Evolutionary conservation across 2,329 filamentous ascomycete species (phyloP).

Genomic region (Ophiostoma sp.): DNA sequence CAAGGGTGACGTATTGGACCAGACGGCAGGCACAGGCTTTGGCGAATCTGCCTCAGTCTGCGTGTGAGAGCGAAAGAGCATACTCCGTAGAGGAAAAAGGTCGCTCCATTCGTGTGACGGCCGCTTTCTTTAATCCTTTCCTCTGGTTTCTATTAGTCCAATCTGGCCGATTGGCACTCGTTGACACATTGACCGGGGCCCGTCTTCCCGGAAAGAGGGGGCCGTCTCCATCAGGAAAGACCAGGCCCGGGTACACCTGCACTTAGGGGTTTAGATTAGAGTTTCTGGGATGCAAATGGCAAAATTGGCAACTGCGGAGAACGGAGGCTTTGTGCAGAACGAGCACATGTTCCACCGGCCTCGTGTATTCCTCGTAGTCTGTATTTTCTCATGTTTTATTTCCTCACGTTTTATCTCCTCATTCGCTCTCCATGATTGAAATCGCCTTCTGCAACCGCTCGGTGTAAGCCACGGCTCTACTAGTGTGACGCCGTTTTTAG

Average conservation of each 20-base stretch:
- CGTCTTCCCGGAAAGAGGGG: constrained; percentile 9
- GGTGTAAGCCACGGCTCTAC: constrained; percentile 13
- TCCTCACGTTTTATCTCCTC: not conserved
- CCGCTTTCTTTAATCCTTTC: not conserved
- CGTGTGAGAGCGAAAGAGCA: not conserved
- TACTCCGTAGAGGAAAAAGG: constrained; percentile 11
- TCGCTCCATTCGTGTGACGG: not conserved
- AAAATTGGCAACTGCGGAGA: constrained; percentile 6
- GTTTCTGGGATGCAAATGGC: constrained; percentile 15
- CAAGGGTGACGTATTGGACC: constrained; percentile 17
- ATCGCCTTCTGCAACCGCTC: not conserved
- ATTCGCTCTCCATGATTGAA: not conserved
- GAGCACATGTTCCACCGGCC: constrained; percentile 7
- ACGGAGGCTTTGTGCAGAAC: constrained; percentile 7
- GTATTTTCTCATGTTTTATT: not conserved
- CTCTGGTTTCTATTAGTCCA: constrained; percentile 4
- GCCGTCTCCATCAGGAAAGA: constrained; percentile 16
- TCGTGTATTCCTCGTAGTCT: not conserved
- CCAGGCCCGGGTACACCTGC: constrained; percentile 44
- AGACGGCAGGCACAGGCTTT: constrained; percentile 11
- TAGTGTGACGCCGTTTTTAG: not conserved
- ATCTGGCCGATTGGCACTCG: constrained; percentile 13
- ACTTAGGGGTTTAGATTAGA: constrained; percentile 50
- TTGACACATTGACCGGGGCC: constrained; percentile 13
- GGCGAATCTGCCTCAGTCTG: not conserved